phyloP scores from a whole-genome alignment of 1,139 yeast species.

The Eremothecium cymbalariae region DNA sequence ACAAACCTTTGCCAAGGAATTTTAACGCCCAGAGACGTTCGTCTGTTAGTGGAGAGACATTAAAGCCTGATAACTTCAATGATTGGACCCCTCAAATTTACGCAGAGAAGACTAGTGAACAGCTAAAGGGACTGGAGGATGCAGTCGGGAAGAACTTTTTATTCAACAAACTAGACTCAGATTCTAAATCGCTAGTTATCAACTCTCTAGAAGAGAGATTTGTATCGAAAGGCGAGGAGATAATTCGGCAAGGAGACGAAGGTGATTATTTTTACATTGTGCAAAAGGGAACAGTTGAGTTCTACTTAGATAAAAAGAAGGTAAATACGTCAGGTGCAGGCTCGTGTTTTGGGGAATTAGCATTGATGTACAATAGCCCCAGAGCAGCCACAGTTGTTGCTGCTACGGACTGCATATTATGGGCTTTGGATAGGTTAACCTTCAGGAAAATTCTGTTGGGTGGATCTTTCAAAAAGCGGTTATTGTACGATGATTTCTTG shows the following conservation, averaged over 20 bases:
- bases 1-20: constrained; percentile 39
- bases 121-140: constrained; percentile 57
- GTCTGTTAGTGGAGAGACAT: constrained; percentile 72
- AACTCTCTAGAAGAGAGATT: constrained; percentile 71
- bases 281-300: constrained; percentile 79
- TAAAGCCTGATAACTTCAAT: constrained; percentile 39
- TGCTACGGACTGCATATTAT: constrained; percentile 57
- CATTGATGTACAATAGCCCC: constrained; percentile 94
- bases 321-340: constrained; percentile 77
- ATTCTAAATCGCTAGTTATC: constrained; percentile 67
- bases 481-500: constrained; percentile 82
- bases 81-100: constrained; percentile 74
- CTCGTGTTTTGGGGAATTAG: constrained; percentile 91
- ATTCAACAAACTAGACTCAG: constrained; percentile 68
- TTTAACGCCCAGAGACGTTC: constrained; percentile 81
- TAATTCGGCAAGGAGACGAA: constrained; percentile 90
- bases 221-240: constrained; percentile 51
- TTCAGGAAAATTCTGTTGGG: constrained; percentile 87
- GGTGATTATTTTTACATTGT: constrained; percentile 91
- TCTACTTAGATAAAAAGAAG: constrained; percentile 60
- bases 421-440: constrained; percentile 92
- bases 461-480: constrained; percentile 82
- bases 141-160: constrained; percentile 75
- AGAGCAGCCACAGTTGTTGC: constrained; percentile 94
- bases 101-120: constrained; percentile 51